Conservation (phyloP, 306 rosid species). For the Vicia faba region DNA sequence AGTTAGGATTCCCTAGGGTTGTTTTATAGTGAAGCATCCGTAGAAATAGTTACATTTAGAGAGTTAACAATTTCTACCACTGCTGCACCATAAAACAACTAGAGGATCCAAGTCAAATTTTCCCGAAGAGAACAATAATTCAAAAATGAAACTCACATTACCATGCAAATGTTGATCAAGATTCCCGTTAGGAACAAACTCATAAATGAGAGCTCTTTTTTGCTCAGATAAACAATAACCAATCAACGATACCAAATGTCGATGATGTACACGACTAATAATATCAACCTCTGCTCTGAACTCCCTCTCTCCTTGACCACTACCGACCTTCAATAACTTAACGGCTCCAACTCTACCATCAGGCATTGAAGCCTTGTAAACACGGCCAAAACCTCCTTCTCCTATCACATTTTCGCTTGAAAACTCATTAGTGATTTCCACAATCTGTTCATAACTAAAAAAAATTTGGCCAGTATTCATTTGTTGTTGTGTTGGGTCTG, state of each 20-base stretch:
- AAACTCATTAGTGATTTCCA: constrained; percentile 70
- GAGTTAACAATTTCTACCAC: too few species aligned
- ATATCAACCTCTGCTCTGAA: constrained; percentile 90
- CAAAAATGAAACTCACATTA: constrained; percentile 46
- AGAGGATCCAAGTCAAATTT: not conserved
- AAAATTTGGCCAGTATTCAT: constrained; percentile 40
- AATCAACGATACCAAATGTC: constrained; percentile 80
- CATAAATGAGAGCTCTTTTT: constrained; percentile 80
- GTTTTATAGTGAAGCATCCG: not conserved
- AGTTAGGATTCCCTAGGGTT: not conserved
- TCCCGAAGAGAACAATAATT: not conserved
- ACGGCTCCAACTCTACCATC: constrained; percentile 80
- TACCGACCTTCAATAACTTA: constrained; percentile 83
- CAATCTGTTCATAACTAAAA: constrained; percentile 68
- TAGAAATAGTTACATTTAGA: too few species aligned
- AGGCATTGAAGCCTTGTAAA: constrained; percentile 70
- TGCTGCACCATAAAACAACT: not conserved
- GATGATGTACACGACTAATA: constrained; percentile 87
- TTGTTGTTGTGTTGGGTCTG: constrained; percentile 42
- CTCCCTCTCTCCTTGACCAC: constrained; percentile 94
- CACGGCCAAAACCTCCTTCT: constrained; percentile 91
- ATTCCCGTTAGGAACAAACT: constrained; percentile 82
- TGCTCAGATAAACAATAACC: constrained; percentile 80
- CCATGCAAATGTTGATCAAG: constrained; percentile 91
- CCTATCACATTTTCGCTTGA: constrained; percentile 70